phyloP scores from a whole-genome alignment of 1,284 basidiomycete genomes.

The Trichosporon asahii region DNA sequence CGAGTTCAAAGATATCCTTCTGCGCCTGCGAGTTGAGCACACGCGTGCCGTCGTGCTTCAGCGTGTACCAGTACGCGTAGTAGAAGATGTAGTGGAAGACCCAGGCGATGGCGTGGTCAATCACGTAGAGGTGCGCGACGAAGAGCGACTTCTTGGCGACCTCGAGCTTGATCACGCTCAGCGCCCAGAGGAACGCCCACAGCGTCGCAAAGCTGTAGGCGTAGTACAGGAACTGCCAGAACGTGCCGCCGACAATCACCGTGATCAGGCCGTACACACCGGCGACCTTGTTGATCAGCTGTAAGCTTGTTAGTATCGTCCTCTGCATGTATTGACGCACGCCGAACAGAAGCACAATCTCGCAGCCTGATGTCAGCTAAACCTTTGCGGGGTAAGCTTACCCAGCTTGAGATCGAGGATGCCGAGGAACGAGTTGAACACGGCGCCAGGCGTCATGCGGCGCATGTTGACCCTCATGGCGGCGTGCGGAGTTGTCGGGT shows the following conservation, averaged over 20 bases:
- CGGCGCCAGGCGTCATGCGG: conserved; percentile 33
- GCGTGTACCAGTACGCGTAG: conserved; percentile 82
- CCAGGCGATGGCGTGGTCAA: conserved; percentile 90
- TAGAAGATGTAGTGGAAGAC: conserved; percentile 89
- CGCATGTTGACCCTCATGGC: conserved; percentile 39
- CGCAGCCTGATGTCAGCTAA: conserved; percentile 56
- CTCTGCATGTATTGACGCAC: conserved; percentile 54
- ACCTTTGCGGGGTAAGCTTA: conserved; percentile 24
- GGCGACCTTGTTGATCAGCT: conserved; percentile 97
- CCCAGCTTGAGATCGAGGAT: conserved; percentile 85
- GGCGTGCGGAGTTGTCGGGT: no score
- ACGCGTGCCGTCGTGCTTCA: conserved; percentile 80
- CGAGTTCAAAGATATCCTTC: conserved; percentile 65
- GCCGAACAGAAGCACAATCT: conserved; percentile 77
- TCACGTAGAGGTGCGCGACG: conserved; percentile 86
- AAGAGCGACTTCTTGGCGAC: conserved; percentile 76
- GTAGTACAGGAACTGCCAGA: conserved; percentile 87
- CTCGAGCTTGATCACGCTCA: conserved; percentile 81
- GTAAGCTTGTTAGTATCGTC: conserved; percentile 12
- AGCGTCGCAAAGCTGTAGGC: conserved; percentile 85
- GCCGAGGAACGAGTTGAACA: conserved; percentile 74
- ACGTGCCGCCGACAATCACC: conserved; percentile 79
- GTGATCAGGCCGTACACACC: conserved; percentile 95
- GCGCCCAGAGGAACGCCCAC: conserved; percentile 77
- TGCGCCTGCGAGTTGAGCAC: conserved; percentile 80